Percentiles rank a stretch among this genome's conserved stretches.
Evolutionary conservation across 2,329 filamentous ascomycete species (phyloP).

Genomic region (Cadophora malorum): DNA sequence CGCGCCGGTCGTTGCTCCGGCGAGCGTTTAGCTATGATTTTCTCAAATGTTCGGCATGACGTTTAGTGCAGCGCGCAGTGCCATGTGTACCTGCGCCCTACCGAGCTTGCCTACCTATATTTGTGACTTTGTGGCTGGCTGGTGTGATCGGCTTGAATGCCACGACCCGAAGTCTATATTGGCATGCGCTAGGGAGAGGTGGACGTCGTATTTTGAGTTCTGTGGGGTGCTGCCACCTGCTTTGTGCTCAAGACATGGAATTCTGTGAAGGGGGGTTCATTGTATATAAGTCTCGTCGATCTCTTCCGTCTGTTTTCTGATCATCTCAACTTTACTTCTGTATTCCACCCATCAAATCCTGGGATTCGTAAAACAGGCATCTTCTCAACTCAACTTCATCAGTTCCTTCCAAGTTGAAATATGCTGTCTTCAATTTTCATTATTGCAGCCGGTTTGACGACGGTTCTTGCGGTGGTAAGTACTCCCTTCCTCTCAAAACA

Average conservation of each 20-base stretch:
- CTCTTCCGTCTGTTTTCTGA: background rate
- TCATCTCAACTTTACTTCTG: background rate
- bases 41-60: background rate
- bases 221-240: background rate
- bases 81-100: background rate
- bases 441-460: background rate
- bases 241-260: background rate
- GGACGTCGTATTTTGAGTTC: background rate
- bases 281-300: background rate
- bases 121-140: background rate
- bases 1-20: too few relatives aligned
- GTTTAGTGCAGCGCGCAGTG: background rate
- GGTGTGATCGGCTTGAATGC: background rate
- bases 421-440: conserved; percentile 4
- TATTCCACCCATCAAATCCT: background rate
- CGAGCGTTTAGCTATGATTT: too few relatives aligned
- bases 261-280: background rate
- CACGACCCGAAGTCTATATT: background rate
- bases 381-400: too few relatives aligned
- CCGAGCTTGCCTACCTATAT: background rate
- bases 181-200: background rate
- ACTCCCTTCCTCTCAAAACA: background rate
- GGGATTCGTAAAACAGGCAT: background rate
- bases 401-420: background rate
- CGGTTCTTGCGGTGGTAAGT: conserved; percentile 8